Percentiles rank a stretch among this genome's conserved stretches.
Conservation (phyloP, 331 rosid species). For the Telfairia occidentalis region DNA sequence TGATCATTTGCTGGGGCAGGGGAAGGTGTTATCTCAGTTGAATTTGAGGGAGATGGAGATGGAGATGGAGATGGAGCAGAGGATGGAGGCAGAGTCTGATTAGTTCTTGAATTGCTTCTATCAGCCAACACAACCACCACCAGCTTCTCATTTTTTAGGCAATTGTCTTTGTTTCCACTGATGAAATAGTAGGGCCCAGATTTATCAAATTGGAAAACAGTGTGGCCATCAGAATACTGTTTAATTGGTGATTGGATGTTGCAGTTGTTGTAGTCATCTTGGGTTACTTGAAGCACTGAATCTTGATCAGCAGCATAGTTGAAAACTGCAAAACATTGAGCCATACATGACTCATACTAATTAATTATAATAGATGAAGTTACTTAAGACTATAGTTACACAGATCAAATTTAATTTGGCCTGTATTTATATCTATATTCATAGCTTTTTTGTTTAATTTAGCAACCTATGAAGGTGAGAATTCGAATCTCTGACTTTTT, state of each 20-base stretch:
- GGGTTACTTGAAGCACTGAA: slow-evolving; percentile 44
- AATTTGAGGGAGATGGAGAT: background rate
- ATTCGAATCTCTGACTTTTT: no score
- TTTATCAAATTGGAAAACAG: slow-evolving; percentile 29
- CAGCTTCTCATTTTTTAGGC: slow-evolving; percentile 48
- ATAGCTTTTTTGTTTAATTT: no score
- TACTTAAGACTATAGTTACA: no score
- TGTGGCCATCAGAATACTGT: slow-evolving; percentile 45
- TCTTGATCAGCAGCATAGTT: slow-evolving; percentile 41
- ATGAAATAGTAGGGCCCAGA: slow-evolving; percentile 50
- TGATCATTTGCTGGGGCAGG: slow-evolving; percentile 7
- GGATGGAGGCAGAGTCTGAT: slow-evolving; percentile 18
- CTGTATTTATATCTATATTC: background rate
- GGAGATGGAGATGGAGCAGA: background rate
- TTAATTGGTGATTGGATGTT: slow-evolving; percentile 21
- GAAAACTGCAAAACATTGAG: slow-evolving; percentile 33
- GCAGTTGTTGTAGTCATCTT: slow-evolving; percentile 39
- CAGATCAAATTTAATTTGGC: background rate
- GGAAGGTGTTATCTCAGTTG: background rate
- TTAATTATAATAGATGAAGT: no score
- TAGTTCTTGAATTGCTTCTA: slow-evolving; percentile 24
- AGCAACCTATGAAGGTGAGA: no score
- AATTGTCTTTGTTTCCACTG: slow-evolving; percentile 43
- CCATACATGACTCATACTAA: background rate
- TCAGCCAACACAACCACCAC: slow-evolving; percentile 39